A percentile compares a stretch with the other conserved stretches of the same genome.
These are phyloP conservation scores for Talaromyces sp. DNA, from an alignment of 2,329 filamentous ascomycete genomes.

Conservation along the genomic window DNA sequence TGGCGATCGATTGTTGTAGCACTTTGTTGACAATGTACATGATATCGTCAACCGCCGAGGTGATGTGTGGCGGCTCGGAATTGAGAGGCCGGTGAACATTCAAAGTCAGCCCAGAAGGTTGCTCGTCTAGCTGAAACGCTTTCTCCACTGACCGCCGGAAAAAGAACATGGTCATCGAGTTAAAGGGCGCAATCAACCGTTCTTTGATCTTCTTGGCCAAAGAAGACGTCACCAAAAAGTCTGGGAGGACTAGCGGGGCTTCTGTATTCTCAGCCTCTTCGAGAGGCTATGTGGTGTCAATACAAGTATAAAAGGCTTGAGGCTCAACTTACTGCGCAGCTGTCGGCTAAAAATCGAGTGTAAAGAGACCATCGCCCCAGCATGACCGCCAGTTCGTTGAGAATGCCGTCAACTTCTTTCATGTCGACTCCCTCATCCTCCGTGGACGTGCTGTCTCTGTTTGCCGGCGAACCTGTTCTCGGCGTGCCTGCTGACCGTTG, in stretches of 20 bases:
- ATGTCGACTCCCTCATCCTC: conserved; percentile 94
- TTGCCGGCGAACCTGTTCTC: conserved; percentile 70
- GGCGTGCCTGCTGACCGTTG: conserved; percentile 62
- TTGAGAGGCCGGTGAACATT: conserved; percentile 66
- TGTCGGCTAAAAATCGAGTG: conserved; percentile 78
- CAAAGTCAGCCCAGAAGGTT: conserved; percentile 71
- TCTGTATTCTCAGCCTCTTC: conserved; percentile 49
- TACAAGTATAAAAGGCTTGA: conserved; percentile 6
- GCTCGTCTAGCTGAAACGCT: conserved; percentile 92
- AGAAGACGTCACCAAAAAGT: conserved; percentile 71
- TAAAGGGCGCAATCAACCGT: conserved; percentile 75
- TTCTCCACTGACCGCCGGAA: conserved; percentile 95
- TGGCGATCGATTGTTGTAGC: conserved; percentile 77
- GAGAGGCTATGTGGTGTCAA: conserved; percentile 40
- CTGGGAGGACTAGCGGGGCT: conserved; percentile 56
- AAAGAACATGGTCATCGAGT: conserved; percentile 91
- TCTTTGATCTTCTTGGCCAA: conserved; percentile 71
- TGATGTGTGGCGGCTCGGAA: conserved; percentile 81
- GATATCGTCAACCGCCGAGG: conserved; percentile 92
- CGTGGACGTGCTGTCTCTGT: conserved; percentile 55
- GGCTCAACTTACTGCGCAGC: conserved; percentile 57
- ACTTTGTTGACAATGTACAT: conserved; percentile 99
- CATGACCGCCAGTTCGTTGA: conserved; percentile 89
- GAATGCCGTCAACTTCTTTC: conserved; percentile 84
- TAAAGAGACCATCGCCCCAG: conserved; percentile 90